phyloP scores from a whole-genome alignment of 2,329 filamentous ascomycete genomes.

The Fusarium sp. region DNA sequence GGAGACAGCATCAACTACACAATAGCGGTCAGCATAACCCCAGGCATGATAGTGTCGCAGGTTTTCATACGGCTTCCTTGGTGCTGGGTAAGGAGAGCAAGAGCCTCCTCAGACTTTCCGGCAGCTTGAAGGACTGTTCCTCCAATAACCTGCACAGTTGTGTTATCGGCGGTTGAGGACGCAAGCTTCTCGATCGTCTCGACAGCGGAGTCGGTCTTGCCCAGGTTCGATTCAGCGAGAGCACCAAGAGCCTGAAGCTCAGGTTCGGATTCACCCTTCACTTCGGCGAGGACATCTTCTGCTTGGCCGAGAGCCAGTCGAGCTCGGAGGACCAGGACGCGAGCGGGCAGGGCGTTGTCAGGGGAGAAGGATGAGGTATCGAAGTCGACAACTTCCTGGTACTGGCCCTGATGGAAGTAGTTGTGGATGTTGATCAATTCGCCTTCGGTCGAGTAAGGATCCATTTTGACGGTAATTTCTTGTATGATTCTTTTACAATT shows the following conservation, averaged over 20 bases:
- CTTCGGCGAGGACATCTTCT: slow-evolving; percentile 76
- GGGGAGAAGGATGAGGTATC: slow-evolving; percentile 82
- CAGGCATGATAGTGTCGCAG: not conserved
- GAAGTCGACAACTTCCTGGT: slow-evolving; percentile 86
- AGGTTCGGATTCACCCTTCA: slow-evolving; percentile 73
- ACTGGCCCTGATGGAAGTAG: slow-evolving; percentile 83
- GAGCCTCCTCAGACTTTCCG: slow-evolving; percentile 86
- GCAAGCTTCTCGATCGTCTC: slow-evolving; percentile 74
- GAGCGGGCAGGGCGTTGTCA: slow-evolving; percentile 81
- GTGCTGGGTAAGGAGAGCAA: slow-evolving; percentile 83
- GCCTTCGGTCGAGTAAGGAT: slow-evolving; percentile 77
- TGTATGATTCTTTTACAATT: slow-evolving; percentile 18
- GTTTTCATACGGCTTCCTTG: slow-evolving; percentile 80
- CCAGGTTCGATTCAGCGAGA: slow-evolving; percentile 74
- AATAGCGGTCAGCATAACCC: slow-evolving; percentile 41
- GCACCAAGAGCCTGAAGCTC: slow-evolving; percentile 82
- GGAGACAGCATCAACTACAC: slow-evolving; percentile 78
- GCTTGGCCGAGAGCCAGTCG: slow-evolving; percentile 85
- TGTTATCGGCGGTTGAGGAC: slow-evolving; percentile 75
- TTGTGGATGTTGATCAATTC: slow-evolving; percentile 79
- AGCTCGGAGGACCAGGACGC: slow-evolving; percentile 82
- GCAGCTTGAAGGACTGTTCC: slow-evolving; percentile 85
- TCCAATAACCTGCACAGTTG: slow-evolving; percentile 81
- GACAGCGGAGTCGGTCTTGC: slow-evolving; percentile 71
- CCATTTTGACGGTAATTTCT: slow-evolving; percentile 62